phyloP scores from a whole-genome alignment of 805 yeast species.

The Osmozyma mogii region DNA sequence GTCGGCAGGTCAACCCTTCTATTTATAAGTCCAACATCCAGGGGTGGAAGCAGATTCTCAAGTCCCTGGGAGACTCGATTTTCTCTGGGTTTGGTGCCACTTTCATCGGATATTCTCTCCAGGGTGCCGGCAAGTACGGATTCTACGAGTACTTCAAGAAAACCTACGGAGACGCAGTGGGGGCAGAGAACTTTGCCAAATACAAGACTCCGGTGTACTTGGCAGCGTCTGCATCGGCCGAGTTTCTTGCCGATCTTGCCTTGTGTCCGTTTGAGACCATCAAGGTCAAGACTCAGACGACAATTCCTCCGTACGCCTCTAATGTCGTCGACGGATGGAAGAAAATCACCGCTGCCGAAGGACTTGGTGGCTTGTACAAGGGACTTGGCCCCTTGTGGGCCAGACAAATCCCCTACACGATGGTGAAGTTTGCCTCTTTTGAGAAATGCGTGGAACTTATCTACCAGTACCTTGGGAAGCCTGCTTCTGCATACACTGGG shows the following conservation, averaged over 20 bases:
- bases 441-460: conserved; percentile 83
- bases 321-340: conserved; percentile 59
- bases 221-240: conserved; percentile 89
- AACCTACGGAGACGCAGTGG: conserved; percentile 59
- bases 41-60: conserved; percentile 73
- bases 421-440: conserved; percentile 94
- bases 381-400: conserved; percentile 92
- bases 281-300: conserved; percentile 89
- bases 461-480: conserved; percentile 64
- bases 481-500: conserved; percentile 62
- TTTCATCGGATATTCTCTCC: conserved; percentile 84
- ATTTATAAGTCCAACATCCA: conserved; percentile 70
- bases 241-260: conserved; percentile 81
- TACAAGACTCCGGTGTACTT: conserved; percentile 70
- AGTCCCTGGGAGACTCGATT: conserved; percentile 70
- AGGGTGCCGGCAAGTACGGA: conserved; percentile 97
- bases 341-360: conserved; percentile 60
- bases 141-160: conserved; percentile 88
- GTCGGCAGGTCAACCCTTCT: conserved; percentile 76
- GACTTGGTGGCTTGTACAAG: conserved; percentile 70
- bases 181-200: conserved; percentile 51
- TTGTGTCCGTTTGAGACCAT: conserved; percentile 94
- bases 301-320: conserved; percentile 76
- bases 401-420: conserved; percentile 97
- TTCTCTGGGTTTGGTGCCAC: conserved; percentile 93